Conservation (phyloP, 257 asterid species). For the Verbena officinalis region DNA sequence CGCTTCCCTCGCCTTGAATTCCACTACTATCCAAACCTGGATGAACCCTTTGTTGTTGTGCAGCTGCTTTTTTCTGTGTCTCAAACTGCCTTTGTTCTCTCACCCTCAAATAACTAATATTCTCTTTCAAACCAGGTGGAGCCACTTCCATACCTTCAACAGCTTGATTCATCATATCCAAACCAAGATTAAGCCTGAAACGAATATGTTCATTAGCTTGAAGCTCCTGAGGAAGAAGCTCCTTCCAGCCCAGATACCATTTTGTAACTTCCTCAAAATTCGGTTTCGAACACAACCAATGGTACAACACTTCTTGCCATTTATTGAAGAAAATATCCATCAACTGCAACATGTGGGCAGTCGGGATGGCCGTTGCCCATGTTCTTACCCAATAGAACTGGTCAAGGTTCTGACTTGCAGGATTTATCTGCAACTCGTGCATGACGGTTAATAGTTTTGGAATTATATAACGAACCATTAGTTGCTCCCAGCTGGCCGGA, state of each 20-base stretch:
- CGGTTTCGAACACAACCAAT: slow-evolving; percentile 73
- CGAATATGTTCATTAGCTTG: slow-evolving; percentile 71
- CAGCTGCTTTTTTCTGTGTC: slow-evolving; percentile 73
- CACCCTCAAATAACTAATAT: slow-evolving; percentile 63
- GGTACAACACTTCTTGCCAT: slow-evolving; percentile 88
- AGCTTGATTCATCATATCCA: slow-evolving; percentile 87
- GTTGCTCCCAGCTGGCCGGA: slow-evolving; percentile 86
- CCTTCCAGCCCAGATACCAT: slow-evolving; percentile 92
- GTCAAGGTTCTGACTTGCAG: slow-evolving; percentile 70
- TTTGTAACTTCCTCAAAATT: slow-evolving; percentile 75
- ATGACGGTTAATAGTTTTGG: slow-evolving; percentile 68
- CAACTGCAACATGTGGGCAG: slow-evolving; percentile 73
- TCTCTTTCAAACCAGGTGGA: slow-evolving; percentile 83
- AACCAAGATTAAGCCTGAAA: slow-evolving; percentile 58
- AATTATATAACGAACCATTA: slow-evolving; percentile 64
- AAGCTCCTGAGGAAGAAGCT: slow-evolving; percentile 74
- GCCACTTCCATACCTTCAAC: slow-evolving; percentile 82
- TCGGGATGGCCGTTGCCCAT: slow-evolving; percentile 74
- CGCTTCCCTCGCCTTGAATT: slow-evolving; percentile 37
- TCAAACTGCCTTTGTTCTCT: slow-evolving; percentile 84
- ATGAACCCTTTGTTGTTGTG: slow-evolving; percentile 50
- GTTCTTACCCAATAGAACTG: slow-evolving; percentile 66
- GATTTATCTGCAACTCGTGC: slow-evolving; percentile 74
- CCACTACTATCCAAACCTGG: slow-evolving; percentile 40
- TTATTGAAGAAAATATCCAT: slow-evolving; percentile 81